phyloP scores from a whole-genome alignment of 129 eudicot species.

The Artemisia annua region DNA sequence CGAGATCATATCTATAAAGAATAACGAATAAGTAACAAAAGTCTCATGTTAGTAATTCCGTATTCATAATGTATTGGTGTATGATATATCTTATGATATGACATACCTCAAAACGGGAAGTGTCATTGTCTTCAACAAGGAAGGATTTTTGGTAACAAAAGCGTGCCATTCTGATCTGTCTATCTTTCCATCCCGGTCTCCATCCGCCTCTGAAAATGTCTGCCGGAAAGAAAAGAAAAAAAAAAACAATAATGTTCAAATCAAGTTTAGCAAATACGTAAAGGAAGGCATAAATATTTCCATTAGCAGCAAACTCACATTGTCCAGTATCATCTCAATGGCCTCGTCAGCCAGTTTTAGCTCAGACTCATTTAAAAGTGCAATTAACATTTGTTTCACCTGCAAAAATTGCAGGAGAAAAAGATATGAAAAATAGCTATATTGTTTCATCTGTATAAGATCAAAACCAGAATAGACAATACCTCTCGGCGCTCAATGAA shows the following conservation, averaged over 20 bases:
- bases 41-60: not conserved
- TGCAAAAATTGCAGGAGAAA: constrained; percentile 34
- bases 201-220: constrained; percentile 88
- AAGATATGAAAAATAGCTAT: not conserved
- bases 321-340: constrained; percentile 78
- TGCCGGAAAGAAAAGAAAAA: constrained; percentile 28
- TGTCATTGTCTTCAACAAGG: constrained; percentile 89
- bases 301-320: constrained; percentile 43
- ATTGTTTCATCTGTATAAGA: not conserved
- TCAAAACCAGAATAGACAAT: constrained; percentile 17
- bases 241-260: not conserved
- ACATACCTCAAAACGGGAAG: constrained; percentile 85
- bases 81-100: not conserved
- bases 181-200: constrained; percentile 80
- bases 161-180: constrained; percentile 84
- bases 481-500: constrained; percentile 97
- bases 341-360: constrained; percentile 90
- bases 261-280: not conserved
- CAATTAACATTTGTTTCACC: constrained; percentile 96
- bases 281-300: not conserved
- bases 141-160: constrained; percentile 78
- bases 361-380: constrained; percentile 87
- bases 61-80: not conserved
- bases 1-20: not conserved
- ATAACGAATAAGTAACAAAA: not conserved